Base-by-base conservation (phyloP, 495 filamentous ascomycete genomes). In the Emericellopsis terricola region DNA sequence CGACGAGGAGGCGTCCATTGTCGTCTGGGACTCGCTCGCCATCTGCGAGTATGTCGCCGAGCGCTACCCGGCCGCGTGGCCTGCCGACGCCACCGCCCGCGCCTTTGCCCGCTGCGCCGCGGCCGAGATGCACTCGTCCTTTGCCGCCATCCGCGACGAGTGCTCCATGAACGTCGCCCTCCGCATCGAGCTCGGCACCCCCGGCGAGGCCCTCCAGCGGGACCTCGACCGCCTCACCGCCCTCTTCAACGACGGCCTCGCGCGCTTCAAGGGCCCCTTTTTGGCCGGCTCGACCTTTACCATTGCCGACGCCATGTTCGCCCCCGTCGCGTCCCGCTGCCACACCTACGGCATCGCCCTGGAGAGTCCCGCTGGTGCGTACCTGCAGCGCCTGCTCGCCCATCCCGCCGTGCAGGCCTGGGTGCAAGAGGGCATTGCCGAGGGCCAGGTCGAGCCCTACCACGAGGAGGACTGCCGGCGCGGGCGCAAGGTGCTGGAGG, bases 71-170 rank as follows among this genome's bases (percentile, higher is more conserved):
- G 24, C 33, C 20, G 48, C 70, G 3, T 71, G 63, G 53, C 69
- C 69, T 0, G 21, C 42, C 15, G 49, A 68, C 3, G 71, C 64
- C 55, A 41, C 40, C 8, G 52, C 69, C 8, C 49, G 66, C 37
- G 64, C 64, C 1, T 49, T 65, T 10, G 68, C 69, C 5, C 53
- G 66, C 21, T 55, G 52, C 14, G 63, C 64, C 4, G 53, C 51
- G 2, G 60, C 66, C 0, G 55, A 69, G 47, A 74, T 72, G 67
- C 66, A 71, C 41, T 58, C 68, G 1, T 53, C 60, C 16, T 74
- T 74, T 43, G 18, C 19, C 1, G 42, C 49, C 0, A 18, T 71
- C 4, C 55, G 69, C 10, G 48, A 54, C 30, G 52, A 52, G 7
- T 65, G 56, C 42, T 23, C 38, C 17, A 57, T 55, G 34, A 69